Conservation (phyloP, 2,329 filamentous ascomycete genomes). For the Lachnellula subtilissima region DNA sequence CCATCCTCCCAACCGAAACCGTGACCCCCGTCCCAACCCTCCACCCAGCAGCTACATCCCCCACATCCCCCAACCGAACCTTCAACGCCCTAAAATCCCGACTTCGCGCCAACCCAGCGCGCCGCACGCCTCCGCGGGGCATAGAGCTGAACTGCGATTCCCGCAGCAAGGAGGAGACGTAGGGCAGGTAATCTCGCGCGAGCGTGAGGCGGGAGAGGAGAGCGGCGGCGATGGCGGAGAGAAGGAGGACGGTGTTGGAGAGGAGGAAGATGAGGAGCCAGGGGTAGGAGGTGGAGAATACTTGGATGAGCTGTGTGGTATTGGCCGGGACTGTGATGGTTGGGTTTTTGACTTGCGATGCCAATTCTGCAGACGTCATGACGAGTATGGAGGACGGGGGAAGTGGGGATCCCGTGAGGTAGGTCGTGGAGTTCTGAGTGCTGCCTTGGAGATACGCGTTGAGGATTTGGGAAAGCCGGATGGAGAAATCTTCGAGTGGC, state of each 20-base stretch:
- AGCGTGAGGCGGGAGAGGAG: conserved; percentile 8
- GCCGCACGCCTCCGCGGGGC: conserved; percentile 12
- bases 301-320: background rate
- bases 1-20: conserved; percentile 14
- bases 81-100: conserved; percentile 10
- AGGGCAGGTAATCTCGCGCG: conserved; percentile 12
- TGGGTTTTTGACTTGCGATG: background rate
- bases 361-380: conserved; percentile 1
- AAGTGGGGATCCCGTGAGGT: conserved; percentile 5
- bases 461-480: conserved; percentile 12
- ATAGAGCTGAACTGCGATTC: conserved; percentile 12
- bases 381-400: background rate
- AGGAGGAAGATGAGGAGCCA: conserved; percentile 16
- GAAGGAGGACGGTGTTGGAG: conserved; percentile 4
- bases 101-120: conserved; percentile 9
- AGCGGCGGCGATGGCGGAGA: conserved; percentile 12
- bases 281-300: conserved; percentile 7
- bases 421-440: conserved; percentile 7
- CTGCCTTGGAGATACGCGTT: conserved; percentile 17
- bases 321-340: conserved; percentile 11
- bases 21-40: conserved; percentile 19
- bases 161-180: conserved; percentile 9
- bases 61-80: conserved; percentile 21
- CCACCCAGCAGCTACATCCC: conserved; percentile 16
- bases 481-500: conserved; percentile 15